phyloP scores from a whole-genome alignment of 768 basidiomycete genomes.

The Paxillus ammoniavirescens region DNA sequence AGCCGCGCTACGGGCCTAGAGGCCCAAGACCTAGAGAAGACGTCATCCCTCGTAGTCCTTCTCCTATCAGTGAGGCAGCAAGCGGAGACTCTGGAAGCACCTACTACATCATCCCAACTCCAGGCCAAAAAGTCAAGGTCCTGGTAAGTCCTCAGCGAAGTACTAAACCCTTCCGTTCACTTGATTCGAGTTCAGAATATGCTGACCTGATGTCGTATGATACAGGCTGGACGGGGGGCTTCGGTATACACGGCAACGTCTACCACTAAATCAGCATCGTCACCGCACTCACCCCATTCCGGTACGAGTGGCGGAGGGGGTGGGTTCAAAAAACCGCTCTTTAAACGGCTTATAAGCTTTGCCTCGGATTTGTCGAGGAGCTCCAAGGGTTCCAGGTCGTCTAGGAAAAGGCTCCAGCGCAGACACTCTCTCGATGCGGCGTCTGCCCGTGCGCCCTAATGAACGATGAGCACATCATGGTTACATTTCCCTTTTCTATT shows the following conservation, averaged over 20 bases:
- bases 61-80: slow-evolving; percentile 33
- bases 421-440: slow-evolving; percentile 48
- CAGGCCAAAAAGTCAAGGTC: slow-evolving; percentile 73
- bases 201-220: slow-evolving; percentile 24
- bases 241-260: slow-evolving; percentile 61
- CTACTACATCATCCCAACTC: slow-evolving; percentile 70
- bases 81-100: slow-evolving; percentile 66
- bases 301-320: slow-evolving; percentile 20
- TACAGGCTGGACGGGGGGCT: slow-evolving; percentile 42
- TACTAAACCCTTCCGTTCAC: slow-evolving; percentile 6
- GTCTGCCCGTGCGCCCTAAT: slow-evolving; percentile 17
- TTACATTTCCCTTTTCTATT: neutral
- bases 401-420: slow-evolving; percentile 41
- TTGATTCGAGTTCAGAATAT: slow-evolving; percentile 17
- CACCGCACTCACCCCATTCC: slow-evolving; percentile 40
- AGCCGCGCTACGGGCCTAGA: slow-evolving; percentile 30
- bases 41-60: slow-evolving; percentile 19
- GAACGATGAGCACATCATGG: slow-evolving; percentile 15
- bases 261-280: slow-evolving; percentile 53
- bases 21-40: slow-evolving; percentile 27
- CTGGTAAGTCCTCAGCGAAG: slow-evolving; percentile 49
- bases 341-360: slow-evolving; percentile 58
- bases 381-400: slow-evolving; percentile 20
- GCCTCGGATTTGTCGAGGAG: slow-evolving; percentile 40
- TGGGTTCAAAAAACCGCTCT: slow-evolving; percentile 52